phyloP scores from a whole-genome alignment of 2,329 filamentous ascomycete species.

The Calonectria ilicicola region DNA sequence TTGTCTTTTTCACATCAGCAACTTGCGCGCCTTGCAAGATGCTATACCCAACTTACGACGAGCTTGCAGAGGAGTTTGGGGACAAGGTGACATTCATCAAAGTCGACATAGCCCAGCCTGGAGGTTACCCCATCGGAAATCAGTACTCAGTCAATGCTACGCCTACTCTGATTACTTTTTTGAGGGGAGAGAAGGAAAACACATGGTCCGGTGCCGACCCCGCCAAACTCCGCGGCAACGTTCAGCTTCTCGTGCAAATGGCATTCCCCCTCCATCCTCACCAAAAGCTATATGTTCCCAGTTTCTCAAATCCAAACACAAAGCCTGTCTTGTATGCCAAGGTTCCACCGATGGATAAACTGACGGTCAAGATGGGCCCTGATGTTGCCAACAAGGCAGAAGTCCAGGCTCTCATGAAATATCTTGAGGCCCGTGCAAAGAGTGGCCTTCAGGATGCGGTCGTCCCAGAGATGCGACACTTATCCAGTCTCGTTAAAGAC shows the following conservation, averaged over 20 bases:
- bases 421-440: constrained; percentile 73
- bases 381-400: constrained; percentile 66
- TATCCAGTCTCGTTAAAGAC: constrained; percentile 71
- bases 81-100: constrained; percentile 81
- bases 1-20: constrained; percentile 92
- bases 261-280: constrained; percentile 83
- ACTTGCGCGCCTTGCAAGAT: constrained; percentile 88
- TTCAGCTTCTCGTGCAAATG: constrained; percentile 80
- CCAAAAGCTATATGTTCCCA: constrained; percentile 76
- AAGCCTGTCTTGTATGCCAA: constrained; percentile 81
- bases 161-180: constrained; percentile 89
- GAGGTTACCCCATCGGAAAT: constrained; percentile 71
- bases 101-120: constrained; percentile 78
- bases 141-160: constrained; percentile 80
- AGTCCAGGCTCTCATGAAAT: constrained; percentile 75
- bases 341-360: constrained; percentile 83
- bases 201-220: constrained; percentile 85
- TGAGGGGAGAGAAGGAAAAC: constrained; percentile 80
- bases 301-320: constrained; percentile 71
- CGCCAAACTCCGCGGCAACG: constrained; percentile 74
- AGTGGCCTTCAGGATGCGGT: constrained; percentile 73
- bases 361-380: constrained; percentile 80
- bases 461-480: constrained; percentile 76
- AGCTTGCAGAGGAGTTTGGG: constrained; percentile 80
- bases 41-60: constrained; percentile 84